A percentile compares a stretch with the other conserved stretches of the same genome.
These are phyloP conservation scores for Eruca vesicaria DNA, from an alignment of 441 rosid species.

Conservation along the genomic window DNA sequence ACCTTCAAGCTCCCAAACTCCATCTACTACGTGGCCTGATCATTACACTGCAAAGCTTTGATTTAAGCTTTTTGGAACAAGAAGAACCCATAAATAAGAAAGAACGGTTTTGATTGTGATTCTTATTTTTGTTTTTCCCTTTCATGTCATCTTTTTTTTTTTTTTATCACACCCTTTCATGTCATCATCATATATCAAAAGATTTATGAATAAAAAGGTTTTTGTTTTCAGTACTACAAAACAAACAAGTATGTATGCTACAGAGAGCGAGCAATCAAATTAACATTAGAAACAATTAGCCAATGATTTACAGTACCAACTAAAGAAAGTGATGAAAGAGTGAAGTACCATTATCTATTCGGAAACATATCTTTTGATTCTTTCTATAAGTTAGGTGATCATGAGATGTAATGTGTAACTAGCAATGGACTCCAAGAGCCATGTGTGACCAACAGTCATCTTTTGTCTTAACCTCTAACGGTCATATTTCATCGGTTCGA, in stretches of 20 bases:
- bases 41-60: background rate
- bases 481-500: too few species aligned
- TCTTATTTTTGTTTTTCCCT: background rate
- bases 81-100: background rate
- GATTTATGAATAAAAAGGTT: background rate
- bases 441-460: background rate
- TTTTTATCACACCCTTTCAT: too few species aligned
- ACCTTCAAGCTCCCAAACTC: constrained; percentile 94
- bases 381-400: background rate
- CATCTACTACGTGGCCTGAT: constrained; percentile 54
- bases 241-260: background rate
- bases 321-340: background rate
- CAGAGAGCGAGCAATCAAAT: background rate
- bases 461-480: too few species aligned
- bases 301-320: background rate
- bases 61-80: background rate
- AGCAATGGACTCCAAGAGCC: constrained; percentile 86
- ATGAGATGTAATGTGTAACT: constrained; percentile 57
- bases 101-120: background rate
- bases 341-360: background rate
- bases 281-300: background rate
- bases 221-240: background rate
- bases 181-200: background rate
- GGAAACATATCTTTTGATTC: background rate
- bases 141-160: background rate